Base-by-base conservation (phyloP, 331 rosid genomes). In the Rosa hybrid region DNA sequence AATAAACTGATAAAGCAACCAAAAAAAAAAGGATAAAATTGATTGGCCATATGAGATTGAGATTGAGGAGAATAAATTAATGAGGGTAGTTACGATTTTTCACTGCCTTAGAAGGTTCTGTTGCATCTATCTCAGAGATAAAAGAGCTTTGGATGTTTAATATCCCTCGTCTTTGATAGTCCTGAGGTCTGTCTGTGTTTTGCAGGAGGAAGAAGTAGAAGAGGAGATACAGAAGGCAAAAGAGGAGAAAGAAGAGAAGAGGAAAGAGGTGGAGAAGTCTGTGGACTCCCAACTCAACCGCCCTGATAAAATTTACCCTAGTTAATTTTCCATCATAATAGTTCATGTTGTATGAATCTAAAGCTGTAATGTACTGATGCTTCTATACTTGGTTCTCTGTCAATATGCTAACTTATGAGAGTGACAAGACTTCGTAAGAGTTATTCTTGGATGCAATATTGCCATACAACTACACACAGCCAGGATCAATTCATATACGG, bases 141-240 rank as follows among this genome's bases (percentile, higher is more conserved):
- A 34, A 25, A 7, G 7, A 18, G 38, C 68, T 41, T 56, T 9
- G 18, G 39, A 39, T 57, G 51, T 57, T 75, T 0, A 1, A 12
- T 0, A 10, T 48, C 48, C 27, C 3, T 45, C 3, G 18, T 18
- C 49, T 54, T 38, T 3, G 30, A 74, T 39, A 13, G 56, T 23
- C 65, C 34, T 59, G 34, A 59, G 5, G 14, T 21, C 38, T 49
- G 38, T n/a, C 51, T 21, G 16, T 63, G 21, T 62, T 78, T 71
- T 84, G 81, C 78, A 85, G 90, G 78, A 75, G 81, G 89, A 88
- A 44, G 75, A 84, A 81, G 83, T 85, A 45, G 54, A 84, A 27
- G 76, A 50, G 81, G 76, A 77, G 54, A 83, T 90, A 68, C 60
- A 81, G 48, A 81, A 69, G 68, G 87, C 80, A n/a, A 88, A 74